Evolutionary conservation across 257 asterid species (phyloP), one percentile per base, ranked within the genome.

Genomic region (Apocynum venetum): DNA sequence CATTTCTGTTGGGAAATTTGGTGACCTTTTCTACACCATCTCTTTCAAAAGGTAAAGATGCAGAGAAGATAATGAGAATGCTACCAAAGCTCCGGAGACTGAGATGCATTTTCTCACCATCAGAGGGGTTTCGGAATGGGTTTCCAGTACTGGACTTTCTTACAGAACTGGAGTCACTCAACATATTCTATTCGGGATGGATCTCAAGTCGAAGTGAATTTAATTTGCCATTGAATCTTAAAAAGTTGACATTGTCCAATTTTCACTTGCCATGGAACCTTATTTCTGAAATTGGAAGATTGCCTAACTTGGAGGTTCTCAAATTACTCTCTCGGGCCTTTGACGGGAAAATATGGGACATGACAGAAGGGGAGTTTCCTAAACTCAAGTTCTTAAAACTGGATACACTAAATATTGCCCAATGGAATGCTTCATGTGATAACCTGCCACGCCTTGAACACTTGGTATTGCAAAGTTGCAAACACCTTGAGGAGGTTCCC

Each of bases 391-490:
- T 36, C 78, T 74, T 74, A 59, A 57, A 59, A 46, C 19, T 79
- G 36, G 52, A 71, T 6, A 2, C 11, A 2, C 15, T 38, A 13
- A 4, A 64, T 7, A 20, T 79, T 48, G 38, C 49, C 14, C 72
- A 76, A 0, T 82, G 78, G 81, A 76, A 63, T 6, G 31, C 48
- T 10, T 61, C 74, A 6, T 65, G 53, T 25, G 76, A 76, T 61
- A 64, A 74, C 69, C 79, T 82, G 48, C 82, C 77, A 2, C 10
- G 13, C 40, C 85, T 82, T 63, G 73, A 82, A 41, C 55, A 46
- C 2, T 41, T 79, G 60, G 68, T 65, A 31, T 44, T 82, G 73
- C 9, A 0, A 11, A 19, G 38, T 41, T 78, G 80, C 71, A 0
- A 12, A 25, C 48, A 64, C 1, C 59, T 74, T 74, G 41, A 49